Conservation (phyloP, 768 basidiomycete genomes). For the Suillus alpinus region DNA sequence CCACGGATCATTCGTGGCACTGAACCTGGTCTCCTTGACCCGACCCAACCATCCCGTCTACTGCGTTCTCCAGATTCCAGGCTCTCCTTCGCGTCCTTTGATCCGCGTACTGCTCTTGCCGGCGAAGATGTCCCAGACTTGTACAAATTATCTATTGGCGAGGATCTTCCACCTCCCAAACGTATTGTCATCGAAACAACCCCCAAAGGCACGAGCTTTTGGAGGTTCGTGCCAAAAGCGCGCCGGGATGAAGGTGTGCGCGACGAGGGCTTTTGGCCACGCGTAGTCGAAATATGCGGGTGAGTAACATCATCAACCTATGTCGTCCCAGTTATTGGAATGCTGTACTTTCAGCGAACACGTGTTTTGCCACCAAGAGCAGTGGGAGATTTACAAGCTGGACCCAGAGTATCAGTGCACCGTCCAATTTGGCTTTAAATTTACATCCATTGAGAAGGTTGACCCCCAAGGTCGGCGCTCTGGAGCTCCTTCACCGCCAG, state of each 20-base stretch:
- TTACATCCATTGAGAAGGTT: constrained; percentile 20
- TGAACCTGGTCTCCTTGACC: constrained; percentile 64
- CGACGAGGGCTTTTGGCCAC: constrained; percentile 73
- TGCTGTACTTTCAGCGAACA: constrained; percentile 37
- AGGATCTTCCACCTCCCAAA: constrained; percentile 55
- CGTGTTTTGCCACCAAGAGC: constrained; percentile 61
- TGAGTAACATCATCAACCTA: constrained; percentile 31
- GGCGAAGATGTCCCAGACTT: constrained; percentile 33
- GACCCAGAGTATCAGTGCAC: constrained; percentile 71
- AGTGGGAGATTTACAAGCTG: constrained; percentile 86
- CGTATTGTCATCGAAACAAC: constrained; percentile 73
- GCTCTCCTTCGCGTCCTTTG: constrained; percentile 73
- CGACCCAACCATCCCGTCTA: constrained; percentile 57
- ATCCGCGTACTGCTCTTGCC: constrained; percentile 61
- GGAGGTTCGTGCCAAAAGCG: constrained; percentile 79
- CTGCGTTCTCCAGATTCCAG: constrained; percentile 57
- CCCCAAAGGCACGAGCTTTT: constrained; percentile 52
- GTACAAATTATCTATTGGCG: constrained; percentile 41
- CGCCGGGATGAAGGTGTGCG: constrained; percentile 50
- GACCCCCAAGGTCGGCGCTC: constrained; percentile 11
- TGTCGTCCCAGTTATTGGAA: constrained; percentile 5
- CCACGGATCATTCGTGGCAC: constrained; percentile 36
- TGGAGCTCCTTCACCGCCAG: constrained; percentile 8
- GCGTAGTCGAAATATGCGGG: constrained; percentile 68
- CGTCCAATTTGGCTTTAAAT: constrained; percentile 44